phyloP scores from a whole-genome alignment of 331 rosid species.

The Dryas integrifolia region DNA sequence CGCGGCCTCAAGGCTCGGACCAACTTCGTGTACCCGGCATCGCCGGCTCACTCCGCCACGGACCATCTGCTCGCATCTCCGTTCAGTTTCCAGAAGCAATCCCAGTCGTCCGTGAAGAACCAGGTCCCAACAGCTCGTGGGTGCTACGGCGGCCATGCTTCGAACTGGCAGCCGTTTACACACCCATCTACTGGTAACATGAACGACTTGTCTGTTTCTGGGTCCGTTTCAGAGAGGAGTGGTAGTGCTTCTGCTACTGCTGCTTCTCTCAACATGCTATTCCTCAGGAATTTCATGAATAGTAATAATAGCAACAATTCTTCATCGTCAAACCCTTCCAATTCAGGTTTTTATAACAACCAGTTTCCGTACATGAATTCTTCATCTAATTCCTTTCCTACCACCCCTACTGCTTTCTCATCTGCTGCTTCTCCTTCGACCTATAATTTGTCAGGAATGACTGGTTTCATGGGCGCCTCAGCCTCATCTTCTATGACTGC shows the following conservation, averaged over 20 bases:
- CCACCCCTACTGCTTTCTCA: not conserved
- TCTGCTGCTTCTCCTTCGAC: not conserved
- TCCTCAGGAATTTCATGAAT: constrained; percentile 46
- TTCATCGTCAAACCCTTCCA: constrained; percentile 15
- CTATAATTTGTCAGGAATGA: not conserved
- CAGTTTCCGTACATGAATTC: constrained; percentile 2
- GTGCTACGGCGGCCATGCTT: constrained; percentile 7
- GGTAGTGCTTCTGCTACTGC: not conserved
- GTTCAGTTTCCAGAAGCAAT: constrained; percentile 33
- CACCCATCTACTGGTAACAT: not conserved
- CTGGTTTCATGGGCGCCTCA: not conserved
- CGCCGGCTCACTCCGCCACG: constrained; percentile 25
- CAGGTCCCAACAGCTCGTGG: not conserved
- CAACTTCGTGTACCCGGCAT: constrained; percentile 61
- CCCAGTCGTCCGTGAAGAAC: constrained; percentile 27
- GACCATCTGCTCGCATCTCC: constrained; percentile 33
- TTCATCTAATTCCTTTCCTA: not conserved
- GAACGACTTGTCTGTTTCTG: not conserved
- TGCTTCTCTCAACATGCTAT: constrained; percentile 49
- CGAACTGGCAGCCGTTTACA: constrained; percentile 31
- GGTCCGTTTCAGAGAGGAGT: constrained; percentile 19
- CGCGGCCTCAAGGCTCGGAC: constrained; percentile 88
- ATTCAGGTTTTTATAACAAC: not conserved
- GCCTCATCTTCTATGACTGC: not conserved
- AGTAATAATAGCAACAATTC: constrained; percentile 5